Evolutionary conservation across 208 protist species (phyloP).

Genomic region (Willaertia magna): DNA sequence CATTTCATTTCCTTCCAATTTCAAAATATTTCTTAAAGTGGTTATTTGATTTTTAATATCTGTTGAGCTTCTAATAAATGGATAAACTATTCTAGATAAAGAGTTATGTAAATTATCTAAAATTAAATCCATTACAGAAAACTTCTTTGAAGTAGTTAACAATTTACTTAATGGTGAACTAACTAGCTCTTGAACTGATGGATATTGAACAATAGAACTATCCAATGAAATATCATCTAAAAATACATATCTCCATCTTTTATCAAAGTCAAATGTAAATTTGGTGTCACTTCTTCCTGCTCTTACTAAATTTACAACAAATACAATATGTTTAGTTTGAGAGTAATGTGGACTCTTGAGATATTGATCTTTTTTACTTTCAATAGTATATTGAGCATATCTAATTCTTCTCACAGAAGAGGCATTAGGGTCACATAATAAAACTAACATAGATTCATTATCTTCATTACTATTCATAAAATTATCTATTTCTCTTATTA

Average conservation of each 20-base stretch:
- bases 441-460: background rate
- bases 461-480: background rate
- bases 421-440: background rate
- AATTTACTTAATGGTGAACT: background rate
- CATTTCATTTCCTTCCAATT: too few species aligned
- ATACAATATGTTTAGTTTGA: background rate
- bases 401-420: background rate
- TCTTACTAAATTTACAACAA: background rate
- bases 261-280: conserved; percentile 2
- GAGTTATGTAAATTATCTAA: background rate
- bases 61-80: background rate
- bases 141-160: background rate
- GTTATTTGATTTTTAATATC: background rate
- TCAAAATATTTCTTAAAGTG: background rate
- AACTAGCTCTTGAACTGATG: background rate
- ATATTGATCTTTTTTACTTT: background rate
- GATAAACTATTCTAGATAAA: background rate
- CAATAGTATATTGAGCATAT: background rate
- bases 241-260: background rate
- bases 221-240: background rate
- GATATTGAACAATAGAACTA: background rate
- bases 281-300: background rate
- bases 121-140: background rate
- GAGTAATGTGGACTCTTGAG: background rate
- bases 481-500: background rate